A percentile compares a stretch with the other conserved stretches of the same genome.
Conservation (phyloP, 2,329 filamentous ascomycete species). For the Calonectria honghensis region DNA sequence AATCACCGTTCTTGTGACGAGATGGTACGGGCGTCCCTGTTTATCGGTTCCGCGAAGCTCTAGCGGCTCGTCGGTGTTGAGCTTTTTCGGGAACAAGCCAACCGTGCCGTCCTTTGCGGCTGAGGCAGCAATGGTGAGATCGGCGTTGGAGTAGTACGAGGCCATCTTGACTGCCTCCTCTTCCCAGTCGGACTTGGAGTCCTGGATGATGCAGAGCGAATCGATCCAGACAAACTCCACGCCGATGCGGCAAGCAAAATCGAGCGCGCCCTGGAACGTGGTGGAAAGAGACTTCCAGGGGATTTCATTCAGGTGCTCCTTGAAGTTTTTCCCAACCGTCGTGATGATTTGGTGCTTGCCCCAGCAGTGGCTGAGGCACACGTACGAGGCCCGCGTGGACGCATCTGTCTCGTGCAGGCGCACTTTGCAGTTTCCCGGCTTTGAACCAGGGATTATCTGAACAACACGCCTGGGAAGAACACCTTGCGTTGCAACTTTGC, state of each 20-base stretch:
- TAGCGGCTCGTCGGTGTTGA: slow-evolving; percentile 29
- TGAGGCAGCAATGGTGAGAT: slow-evolving; percentile 45
- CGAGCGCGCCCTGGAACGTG: slow-evolving; percentile 43
- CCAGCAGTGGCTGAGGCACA: slow-evolving; percentile 53
- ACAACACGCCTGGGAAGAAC: slow-evolving; percentile 35
- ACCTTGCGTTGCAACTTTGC: background rate
- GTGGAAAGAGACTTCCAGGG: slow-evolving; percentile 38
- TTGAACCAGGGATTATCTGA: slow-evolving; percentile 32
- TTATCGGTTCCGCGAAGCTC: slow-evolving; percentile 34
- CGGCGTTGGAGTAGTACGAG: slow-evolving; percentile 44
- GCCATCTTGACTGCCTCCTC: slow-evolving; percentile 48
- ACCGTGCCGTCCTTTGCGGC: slow-evolving; percentile 38
- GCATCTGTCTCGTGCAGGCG: slow-evolving; percentile 30
- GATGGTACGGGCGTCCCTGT: slow-evolving; percentile 28
- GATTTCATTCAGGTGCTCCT: slow-evolving; percentile 34
- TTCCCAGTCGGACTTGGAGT: slow-evolving; percentile 46
- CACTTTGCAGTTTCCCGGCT: slow-evolving; percentile 27
- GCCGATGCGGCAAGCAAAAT: slow-evolving; percentile 36
- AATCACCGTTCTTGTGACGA: slow-evolving; percentile 36
- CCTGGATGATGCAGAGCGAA: slow-evolving; percentile 48
- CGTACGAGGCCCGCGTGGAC: slow-evolving; percentile 24
- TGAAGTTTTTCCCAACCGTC: slow-evolving; percentile 32
- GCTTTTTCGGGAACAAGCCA: slow-evolving; percentile 36
- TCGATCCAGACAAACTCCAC: slow-evolving; percentile 51
- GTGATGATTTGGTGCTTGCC: slow-evolving; percentile 61